Evolutionary conservation across 2,329 filamentous ascomycete species (phyloP).

Genomic region (Xylaria sp.): DNA sequence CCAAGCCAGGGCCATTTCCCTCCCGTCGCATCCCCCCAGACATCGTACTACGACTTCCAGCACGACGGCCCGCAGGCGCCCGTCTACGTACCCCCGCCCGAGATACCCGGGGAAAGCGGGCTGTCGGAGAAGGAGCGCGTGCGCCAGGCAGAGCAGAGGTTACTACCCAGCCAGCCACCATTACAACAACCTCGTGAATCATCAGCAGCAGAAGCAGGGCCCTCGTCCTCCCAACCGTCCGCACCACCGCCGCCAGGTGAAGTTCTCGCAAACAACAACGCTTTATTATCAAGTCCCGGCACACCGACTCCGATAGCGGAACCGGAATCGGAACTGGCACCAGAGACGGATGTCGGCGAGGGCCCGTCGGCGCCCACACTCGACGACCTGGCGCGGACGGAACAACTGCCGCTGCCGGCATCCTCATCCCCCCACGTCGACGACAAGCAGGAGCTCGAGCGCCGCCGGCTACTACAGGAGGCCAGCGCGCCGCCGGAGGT

Average conservation of each 20-base stretch:
- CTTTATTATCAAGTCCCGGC: slow-evolving; percentile 3
- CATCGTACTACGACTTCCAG: slow-evolving; percentile 39
- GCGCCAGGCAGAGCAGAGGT: slow-evolving; percentile 72
- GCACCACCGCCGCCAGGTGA: slow-evolving; percentile 19
- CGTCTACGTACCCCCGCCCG: slow-evolving; percentile 62
- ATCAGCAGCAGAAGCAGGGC: slow-evolving; percentile 44
- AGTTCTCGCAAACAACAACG: slow-evolving; percentile 1
- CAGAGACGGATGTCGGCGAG: slow-evolving; percentile 23
- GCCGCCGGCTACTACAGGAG: slow-evolving; percentile 63
- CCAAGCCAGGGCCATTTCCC: slow-evolving; percentile 33
- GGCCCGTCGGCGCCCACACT: slow-evolving; percentile 26
- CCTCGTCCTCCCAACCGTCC: slow-evolving; percentile 43
- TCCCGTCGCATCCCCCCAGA: slow-evolving; percentile 34
- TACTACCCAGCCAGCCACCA: slow-evolving; percentile 81
- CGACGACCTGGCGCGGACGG: slow-evolving; percentile 17
- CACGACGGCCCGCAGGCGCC: slow-evolving; percentile 43
- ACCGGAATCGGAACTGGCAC: slow-evolving; percentile 21
- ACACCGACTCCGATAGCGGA: slow-evolving; percentile 17
- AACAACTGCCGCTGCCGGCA: slow-evolving; percentile 45
- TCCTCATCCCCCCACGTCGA: slow-evolving; percentile 1
- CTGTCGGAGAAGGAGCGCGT: slow-evolving; percentile 83
- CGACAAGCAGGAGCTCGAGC: slow-evolving; percentile 77
- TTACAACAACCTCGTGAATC: slow-evolving; percentile 29
- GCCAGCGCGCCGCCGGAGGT: slow-evolving; percentile 66
- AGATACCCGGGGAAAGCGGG: slow-evolving; percentile 59